phyloP scores from a whole-genome alignment of 2,329 filamentous ascomycete species.

The Corinectria fuckeliana region DNA sequence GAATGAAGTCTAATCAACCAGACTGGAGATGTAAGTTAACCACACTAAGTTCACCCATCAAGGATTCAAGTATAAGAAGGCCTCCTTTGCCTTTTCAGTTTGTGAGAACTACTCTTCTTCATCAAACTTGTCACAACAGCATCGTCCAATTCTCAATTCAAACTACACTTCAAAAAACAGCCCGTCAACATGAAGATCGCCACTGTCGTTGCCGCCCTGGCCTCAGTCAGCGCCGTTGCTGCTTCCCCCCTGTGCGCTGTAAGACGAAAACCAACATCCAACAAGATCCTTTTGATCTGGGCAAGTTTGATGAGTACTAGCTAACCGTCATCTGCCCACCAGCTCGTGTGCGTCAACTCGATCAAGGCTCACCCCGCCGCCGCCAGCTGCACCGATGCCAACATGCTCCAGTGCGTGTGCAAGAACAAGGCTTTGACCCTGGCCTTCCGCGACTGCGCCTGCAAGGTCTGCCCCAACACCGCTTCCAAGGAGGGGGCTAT shows the following conservation, averaged over 20 bases:
- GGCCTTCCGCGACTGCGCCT: constrained; percentile 8
- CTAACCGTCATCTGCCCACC: too few relatives aligned
- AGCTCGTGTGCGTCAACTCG: not conserved
- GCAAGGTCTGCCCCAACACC: not conserved
- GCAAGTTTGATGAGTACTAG: too few relatives aligned
- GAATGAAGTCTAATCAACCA: too few relatives aligned
- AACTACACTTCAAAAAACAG: not conserved
- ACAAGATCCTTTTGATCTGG: too few relatives aligned
- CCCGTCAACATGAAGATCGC: not conserved
- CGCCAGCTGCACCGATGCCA: constrained; percentile 5
- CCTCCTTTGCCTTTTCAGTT: too few relatives aligned
- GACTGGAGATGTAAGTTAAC: too few relatives aligned
- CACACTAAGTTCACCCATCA: too few relatives aligned
- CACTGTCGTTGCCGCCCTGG: not conserved
- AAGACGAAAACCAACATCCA: too few relatives aligned
- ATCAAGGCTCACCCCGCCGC: constrained; percentile 2
- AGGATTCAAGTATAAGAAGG: not conserved
- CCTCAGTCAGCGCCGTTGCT: too few relatives aligned
- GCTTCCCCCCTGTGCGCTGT: too few relatives aligned
- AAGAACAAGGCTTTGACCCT: constrained; percentile 11
- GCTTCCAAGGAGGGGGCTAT: not conserved
- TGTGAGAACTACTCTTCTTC: too few relatives aligned
- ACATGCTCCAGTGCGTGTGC: constrained; percentile 13
- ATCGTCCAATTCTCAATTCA: not conserved
- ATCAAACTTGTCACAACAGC: too few relatives aligned